Evolutionary conservation across 805 yeast genomes (phyloP).

Genomic region (Hyphopichia homilentoma): DNA sequence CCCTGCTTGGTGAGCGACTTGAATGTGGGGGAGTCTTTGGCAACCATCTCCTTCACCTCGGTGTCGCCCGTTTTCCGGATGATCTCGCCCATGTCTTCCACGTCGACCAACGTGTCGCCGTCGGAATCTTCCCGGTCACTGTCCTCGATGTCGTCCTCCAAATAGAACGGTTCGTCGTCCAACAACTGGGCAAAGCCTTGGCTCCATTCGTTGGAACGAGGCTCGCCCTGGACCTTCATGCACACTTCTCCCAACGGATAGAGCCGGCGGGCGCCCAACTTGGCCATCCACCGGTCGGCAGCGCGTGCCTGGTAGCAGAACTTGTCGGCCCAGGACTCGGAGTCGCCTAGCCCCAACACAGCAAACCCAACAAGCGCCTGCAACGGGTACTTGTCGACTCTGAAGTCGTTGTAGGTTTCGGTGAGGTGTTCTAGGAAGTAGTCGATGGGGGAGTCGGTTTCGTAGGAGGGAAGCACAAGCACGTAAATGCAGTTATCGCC

Average conservation of each 20-base stretch:
- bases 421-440: slow-evolving; percentile 75
- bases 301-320: slow-evolving; percentile 82
- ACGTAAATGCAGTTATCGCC: slow-evolving; percentile 47
- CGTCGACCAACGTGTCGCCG: slow-evolving; percentile 60
- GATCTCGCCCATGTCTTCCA: slow-evolving; percentile 80
- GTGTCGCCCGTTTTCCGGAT: slow-evolving; percentile 30
- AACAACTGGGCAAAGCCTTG: slow-evolving; percentile 56
- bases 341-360: slow-evolving; percentile 84
- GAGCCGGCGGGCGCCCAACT: slow-evolving; percentile 80
- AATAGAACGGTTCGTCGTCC: slow-evolving; percentile 65
- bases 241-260: slow-evolving; percentile 84
- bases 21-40: slow-evolving; percentile 82
- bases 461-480: slow-evolving; percentile 83
- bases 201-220: slow-evolving; percentile 64
- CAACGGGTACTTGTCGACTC: slow-evolving; percentile 81
- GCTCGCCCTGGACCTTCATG: slow-evolving; percentile 64
- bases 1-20: slow-evolving; percentile 90
- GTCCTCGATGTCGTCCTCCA: slow-evolving; percentile 58
- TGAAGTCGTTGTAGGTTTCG: slow-evolving; percentile 80
- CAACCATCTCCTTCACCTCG: slow-evolving; percentile 75
- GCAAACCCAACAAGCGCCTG: slow-evolving; percentile 69
- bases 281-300: slow-evolving; percentile 73
- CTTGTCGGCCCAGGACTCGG: slow-evolving; percentile 72
- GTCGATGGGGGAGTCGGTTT: slow-evolving; percentile 88
- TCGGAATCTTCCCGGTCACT: slow-evolving; percentile 40